Evolutionary conservation across 2,329 filamentous ascomycete species (phyloP).

Genomic region (Penicillium sp.): DNA sequence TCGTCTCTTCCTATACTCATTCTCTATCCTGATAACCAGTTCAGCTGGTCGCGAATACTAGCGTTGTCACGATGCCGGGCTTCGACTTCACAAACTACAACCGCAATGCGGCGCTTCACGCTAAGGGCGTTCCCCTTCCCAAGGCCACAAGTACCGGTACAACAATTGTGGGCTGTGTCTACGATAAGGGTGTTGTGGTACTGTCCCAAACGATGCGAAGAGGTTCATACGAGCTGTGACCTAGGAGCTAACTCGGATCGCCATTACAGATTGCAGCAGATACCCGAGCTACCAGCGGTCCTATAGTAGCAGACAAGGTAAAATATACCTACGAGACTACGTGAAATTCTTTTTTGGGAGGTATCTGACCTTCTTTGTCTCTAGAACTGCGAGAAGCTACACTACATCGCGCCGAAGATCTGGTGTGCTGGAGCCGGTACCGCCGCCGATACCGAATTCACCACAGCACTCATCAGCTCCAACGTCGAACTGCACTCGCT

Average conservation of each 20-base stretch:
- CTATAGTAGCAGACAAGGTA: slow-evolving; percentile 97
- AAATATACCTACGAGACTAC: slow-evolving; percentile 6
- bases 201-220: slow-evolving; percentile 34
- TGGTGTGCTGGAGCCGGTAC: slow-evolving; percentile 99
- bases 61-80: slow-evolving; percentile 70
- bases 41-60: slow-evolving; percentile 12
- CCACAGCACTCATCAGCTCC: slow-evolving; percentile 95
- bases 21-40: background rate
- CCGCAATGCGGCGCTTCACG: slow-evolving; percentile 94
- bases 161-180: slow-evolving; percentile 97
- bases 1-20: background rate
- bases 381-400: slow-evolving; percentile 97
- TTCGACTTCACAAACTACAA: slow-evolving; percentile 99
- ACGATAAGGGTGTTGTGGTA: slow-evolving; percentile 91
- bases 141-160: slow-evolving; percentile 99
- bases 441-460: slow-evolving; percentile 98
- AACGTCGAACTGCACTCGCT: slow-evolving; percentile 97
- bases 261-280: slow-evolving; percentile 81
- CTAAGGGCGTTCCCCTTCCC: slow-evolving; percentile 86
- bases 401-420: slow-evolving; percentile 98
- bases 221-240: background rate
- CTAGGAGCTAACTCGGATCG: slow-evolving; percentile 18
- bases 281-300: slow-evolving; percentile 92
- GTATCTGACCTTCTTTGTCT: slow-evolving; percentile 4
- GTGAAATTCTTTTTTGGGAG: background rate